Conservation (phyloP, 768 basidiomycete species). For the Termitomyces sp. region DNA sequence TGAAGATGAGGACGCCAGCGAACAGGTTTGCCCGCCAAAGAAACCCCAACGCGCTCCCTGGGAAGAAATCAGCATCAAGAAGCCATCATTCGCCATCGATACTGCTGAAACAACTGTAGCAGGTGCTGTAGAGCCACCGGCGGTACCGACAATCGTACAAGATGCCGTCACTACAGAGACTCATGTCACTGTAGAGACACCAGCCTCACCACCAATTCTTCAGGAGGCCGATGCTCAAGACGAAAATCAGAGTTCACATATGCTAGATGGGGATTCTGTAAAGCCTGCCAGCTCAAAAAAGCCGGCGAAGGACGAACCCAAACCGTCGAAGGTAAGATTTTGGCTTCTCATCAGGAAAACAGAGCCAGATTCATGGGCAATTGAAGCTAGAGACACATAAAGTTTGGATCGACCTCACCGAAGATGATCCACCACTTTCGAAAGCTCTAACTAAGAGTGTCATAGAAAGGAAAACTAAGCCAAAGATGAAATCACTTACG, state of each 20-base stretch:
- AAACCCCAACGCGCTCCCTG: slow-evolving; percentile 4
- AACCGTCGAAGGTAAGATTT: slow-evolving; percentile 1
- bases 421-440: slow-evolving; percentile 17
- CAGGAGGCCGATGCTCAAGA: not conserved
- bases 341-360: not conserved
- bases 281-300: not conserved
- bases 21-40: not conserved
- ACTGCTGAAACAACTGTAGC: not conserved
- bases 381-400: not conserved
- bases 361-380: not conserved
- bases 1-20: not conserved
- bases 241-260: not conserved
- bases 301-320: slow-evolving; percentile 2
- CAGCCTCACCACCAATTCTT: not conserved
- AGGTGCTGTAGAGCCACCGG: not conserved
- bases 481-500: not conserved
- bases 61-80: slow-evolving; percentile 6
- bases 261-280: not conserved
- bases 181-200: not conserved
- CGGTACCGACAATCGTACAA: not conserved
- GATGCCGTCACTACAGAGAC: not conserved
- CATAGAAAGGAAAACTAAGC: not conserved
- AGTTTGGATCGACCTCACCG: slow-evolving; percentile 44
- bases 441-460: not conserved
- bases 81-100: not conserved